Evolutionary conservation across 129 eudicot genomes (phyloP).

Genomic region (Tanacetum coccineum): DNA sequence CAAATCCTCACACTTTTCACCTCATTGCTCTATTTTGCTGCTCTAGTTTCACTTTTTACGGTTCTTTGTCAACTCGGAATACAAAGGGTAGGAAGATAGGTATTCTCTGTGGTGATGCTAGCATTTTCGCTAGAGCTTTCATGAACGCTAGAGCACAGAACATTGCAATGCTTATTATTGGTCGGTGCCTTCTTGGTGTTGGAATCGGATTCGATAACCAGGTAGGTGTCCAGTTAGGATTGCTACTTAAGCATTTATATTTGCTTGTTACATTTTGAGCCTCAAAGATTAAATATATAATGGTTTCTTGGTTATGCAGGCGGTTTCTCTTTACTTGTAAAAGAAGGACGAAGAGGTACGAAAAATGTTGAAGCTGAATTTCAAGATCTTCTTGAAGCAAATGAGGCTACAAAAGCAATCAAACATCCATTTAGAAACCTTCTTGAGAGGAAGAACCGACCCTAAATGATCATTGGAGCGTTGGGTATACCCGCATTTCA

Average conservation of each 20-base stretch:
- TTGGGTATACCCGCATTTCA: constrained; percentile 89
- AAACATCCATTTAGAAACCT: constrained; percentile 83
- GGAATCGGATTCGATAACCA: constrained; percentile 97
- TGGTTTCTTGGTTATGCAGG: constrained; percentile 40
- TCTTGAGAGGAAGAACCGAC: constrained; percentile 61
- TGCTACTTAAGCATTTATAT: background rate
- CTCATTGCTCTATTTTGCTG: constrained; percentile 76
- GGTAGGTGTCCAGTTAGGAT: constrained; percentile 24
- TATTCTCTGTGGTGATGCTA: constrained; percentile 64
- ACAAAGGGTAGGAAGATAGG: constrained; percentile 66
- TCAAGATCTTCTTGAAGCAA: constrained; percentile 87
- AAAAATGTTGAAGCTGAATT: constrained; percentile 79
- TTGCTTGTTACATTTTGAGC: background rate
- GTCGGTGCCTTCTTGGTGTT: constrained; percentile 68
- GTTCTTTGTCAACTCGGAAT: too few species aligned
- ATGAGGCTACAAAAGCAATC: constrained; percentile 70
- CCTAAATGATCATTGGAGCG: constrained; percentile 70
- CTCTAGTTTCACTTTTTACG: constrained; percentile 72
- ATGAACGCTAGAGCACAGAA: constrained; percentile 69
- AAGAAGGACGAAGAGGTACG: constrained; percentile 75
- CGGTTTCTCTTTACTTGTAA: constrained; percentile 84
- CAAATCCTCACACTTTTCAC: constrained; percentile 86
- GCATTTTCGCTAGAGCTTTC: constrained; percentile 65
- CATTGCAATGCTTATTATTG: constrained; percentile 75
- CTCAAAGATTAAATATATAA: constrained; percentile 1